Percentiles rank a stretch among this genome's conserved stretches.
Conservation (phyloP, 768 basidiomycete species). For the Exidia glandulosa region DNA sequence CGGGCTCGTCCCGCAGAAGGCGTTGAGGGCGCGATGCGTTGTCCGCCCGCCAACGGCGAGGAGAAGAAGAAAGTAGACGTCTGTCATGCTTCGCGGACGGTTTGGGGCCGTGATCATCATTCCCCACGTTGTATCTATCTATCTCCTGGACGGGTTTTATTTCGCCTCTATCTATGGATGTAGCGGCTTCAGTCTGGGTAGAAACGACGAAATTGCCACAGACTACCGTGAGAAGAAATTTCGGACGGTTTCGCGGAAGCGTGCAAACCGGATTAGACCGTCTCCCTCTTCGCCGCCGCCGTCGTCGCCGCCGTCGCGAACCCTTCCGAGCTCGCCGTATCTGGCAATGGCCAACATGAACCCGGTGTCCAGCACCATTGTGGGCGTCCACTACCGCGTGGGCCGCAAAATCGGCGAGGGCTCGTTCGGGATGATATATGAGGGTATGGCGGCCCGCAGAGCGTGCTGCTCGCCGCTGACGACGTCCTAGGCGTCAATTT, state of each 20-base stretch:
- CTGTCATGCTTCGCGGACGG: no score
- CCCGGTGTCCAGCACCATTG: conserved; percentile 28
- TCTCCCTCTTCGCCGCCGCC: background rate
- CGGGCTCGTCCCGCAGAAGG: background rate
- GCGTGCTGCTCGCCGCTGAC: background rate
- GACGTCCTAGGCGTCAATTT: conserved; percentile 73
- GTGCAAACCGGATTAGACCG: background rate
- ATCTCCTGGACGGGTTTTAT: no score
- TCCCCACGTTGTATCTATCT: no score
- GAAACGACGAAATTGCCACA: no score
- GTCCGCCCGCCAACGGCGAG: background rate
- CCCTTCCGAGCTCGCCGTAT: background rate
- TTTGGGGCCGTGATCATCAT: no score
- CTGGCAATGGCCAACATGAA: background rate
- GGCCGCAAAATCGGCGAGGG: conserved; percentile 99
- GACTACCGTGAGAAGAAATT: background rate
- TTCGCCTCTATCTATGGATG: background rate
- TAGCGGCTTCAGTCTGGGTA: no score
- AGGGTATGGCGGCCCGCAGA: conserved; percentile 34
- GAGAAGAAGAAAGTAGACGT: background rate
- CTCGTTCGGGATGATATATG: conserved; percentile 92
- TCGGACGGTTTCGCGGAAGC: background rate
- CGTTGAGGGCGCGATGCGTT: background rate
- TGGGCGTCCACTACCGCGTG: conserved; percentile 94
- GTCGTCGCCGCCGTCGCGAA: background rate